Base-by-base conservation (phyloP, 2,329 filamentous ascomycete genomes). In the Trichoderma sp. region DNA sequence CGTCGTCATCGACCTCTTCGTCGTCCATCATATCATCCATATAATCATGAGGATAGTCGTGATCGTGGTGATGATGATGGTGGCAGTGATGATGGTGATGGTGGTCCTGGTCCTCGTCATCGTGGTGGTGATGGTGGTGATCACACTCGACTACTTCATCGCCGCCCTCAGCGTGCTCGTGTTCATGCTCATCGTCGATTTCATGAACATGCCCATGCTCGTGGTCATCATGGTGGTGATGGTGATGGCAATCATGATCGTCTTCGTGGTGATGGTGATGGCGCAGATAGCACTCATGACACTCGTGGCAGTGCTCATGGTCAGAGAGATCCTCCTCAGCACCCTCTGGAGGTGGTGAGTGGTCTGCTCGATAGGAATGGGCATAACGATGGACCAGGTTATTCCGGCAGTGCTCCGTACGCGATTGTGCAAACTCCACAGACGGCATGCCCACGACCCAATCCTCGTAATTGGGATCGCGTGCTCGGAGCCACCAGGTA, bases 1-100 rank as follows among this genome's bases (percentile, higher is more conserved):
- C 91, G 75, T 94, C 91, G 71, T 94, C 92, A 67, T 90, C 88
- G 16, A 86, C 86, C 58, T 91, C 89, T 63, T 91, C 89, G n/a
- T 88, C 86, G 27, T 91, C 89, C 68, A 89, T 86, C 74, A 87
- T 84, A 31, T 87, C 86, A 27, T 87, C 83, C 27, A 83, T 82
- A 31, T 85, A 83, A 60, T 85, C 82, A 73, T 83, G 77, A 56
- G 72, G 72, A 69, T 81, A 80, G 37, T 83, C 81, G 40, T 81
- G 75, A 40, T 77, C 72, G 49, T 81, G 77, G 59, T 79, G 70
- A 67, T 80, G 75, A 31, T 80, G 74, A n/a, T 80, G 75, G 27
- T 78, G 71, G 40, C 79, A 73, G 5, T 74, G 73, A 6, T 78
- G 73, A 37, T 77, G 73, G 16, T 77, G 74, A 55, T 74, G 71